Percentiles rank a stretch among this genome's conserved stretches.
These are phyloP conservation scores for Senecio squalidus DNA, from an alignment of 140 eudicot genomes.

Conservation along the genomic window DNA sequence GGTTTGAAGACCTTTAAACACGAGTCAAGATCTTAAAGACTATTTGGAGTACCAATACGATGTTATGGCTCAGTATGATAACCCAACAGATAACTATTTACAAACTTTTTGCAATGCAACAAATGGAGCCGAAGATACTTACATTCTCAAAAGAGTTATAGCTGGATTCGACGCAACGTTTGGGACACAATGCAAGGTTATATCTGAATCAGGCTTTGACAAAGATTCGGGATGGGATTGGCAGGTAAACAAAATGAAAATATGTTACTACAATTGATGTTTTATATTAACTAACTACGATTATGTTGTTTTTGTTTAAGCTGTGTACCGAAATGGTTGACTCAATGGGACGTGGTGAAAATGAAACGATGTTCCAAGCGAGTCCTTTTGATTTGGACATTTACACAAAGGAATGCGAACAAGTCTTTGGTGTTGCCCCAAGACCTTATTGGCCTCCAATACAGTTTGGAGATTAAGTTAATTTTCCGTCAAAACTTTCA, in stretches of 20 bases:
- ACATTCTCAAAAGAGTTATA: slow-evolving; percentile 31
- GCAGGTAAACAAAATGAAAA: slow-evolving; percentile 14
- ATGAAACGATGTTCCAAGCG: slow-evolving; percentile 34
- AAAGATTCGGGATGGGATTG: slow-evolving; percentile 19
- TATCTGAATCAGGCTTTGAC: background rate
- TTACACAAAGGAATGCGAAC: slow-evolving; percentile 21
- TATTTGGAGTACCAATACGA: slow-evolving; percentile 18
- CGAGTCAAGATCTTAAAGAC: slow-evolving; percentile 22
- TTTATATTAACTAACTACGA: too few species aligned
- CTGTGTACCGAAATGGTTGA: background rate
- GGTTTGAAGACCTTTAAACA: slow-evolving; percentile 26
- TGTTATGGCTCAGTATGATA: slow-evolving; percentile 36
- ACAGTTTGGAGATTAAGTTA: slow-evolving; percentile 27
- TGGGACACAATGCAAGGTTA: slow-evolving; percentile 13
- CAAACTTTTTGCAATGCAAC: slow-evolving; percentile 41
- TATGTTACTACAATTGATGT: background rate
- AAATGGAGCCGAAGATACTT: slow-evolving; percentile 32
- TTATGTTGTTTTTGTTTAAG: background rate
- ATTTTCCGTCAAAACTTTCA: background rate
- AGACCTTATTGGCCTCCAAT: slow-evolving; percentile 25
- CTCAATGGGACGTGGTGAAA: slow-evolving; percentile 27
- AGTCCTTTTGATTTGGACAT: slow-evolving; percentile 17
- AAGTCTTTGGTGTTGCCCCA: slow-evolving; percentile 22
- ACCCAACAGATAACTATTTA: slow-evolving; percentile 30
- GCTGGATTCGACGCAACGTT: slow-evolving; percentile 25